Evolutionary conservation across 441 rosid genomes (phyloP).

Genomic region (Brassica balearica): DNA sequence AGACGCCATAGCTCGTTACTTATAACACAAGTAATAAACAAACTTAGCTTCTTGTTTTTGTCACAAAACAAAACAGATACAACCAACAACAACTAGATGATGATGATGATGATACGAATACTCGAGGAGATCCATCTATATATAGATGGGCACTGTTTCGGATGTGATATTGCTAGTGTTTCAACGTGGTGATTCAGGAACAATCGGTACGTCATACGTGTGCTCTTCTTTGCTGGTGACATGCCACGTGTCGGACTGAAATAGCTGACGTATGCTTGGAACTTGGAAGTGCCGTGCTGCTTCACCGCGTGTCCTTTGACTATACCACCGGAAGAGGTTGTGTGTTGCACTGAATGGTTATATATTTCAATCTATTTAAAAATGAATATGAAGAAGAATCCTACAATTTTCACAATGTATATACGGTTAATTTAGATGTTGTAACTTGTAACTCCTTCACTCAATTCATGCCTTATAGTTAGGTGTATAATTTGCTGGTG

Average conservation of each 20-base stretch:
- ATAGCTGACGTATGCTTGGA: conserved; percentile 33
- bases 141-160: neutral
- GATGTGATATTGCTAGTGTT: conserved; percentile 16
- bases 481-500: conserved; percentile 17
- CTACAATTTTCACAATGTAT: no score
- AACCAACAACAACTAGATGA: conserved; percentile 14
- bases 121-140: conserved; percentile 19
- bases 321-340: neutral
- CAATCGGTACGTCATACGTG: conserved; percentile 43
- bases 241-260: conserved; percentile 27
- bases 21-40: neutral
- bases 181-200: conserved; percentile 26
- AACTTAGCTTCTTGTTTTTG: neutral
- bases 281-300: conserved; percentile 23
- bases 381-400: no score
- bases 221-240: conserved; percentile 26
- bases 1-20: conserved; percentile 43
- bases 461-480: conserved; percentile 7
- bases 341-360: no score
- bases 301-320: conserved; percentile 34
- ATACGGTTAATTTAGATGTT: neutral
- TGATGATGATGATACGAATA: conserved; percentile 17
- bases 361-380: no score
- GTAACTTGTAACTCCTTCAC: neutral
- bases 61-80: neutral